Evolutionary conservation across 2,329 filamentous ascomycete species (phyloP).

Genomic region (Botrytis squamosa): DNA sequence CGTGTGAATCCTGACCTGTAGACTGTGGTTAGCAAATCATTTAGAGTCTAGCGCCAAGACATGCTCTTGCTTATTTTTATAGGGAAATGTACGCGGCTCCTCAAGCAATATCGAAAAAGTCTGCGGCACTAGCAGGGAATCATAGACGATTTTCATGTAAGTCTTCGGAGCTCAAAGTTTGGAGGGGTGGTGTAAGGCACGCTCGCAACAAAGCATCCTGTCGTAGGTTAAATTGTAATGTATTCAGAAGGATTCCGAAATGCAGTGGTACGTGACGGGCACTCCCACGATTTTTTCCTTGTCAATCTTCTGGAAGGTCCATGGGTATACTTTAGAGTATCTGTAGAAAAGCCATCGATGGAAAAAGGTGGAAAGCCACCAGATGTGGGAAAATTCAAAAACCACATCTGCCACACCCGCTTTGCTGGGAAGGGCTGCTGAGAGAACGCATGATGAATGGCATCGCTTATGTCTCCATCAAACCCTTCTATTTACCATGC

Average conservation of each 20-base stretch:
- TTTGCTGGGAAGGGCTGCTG: conserved; percentile 6
- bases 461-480: conserved; percentile 7
- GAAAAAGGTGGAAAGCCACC: neutral
- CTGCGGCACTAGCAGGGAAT: conserved; percentile 5
- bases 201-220: neutral
- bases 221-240: neutral
- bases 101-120: neutral
- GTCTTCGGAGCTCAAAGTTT: conserved; percentile 14
- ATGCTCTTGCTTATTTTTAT: neutral
- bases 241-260: neutral
- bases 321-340: neutral
- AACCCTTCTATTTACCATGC: neutral
- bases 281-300: neutral
- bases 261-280: neutral
- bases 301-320: conserved; percentile 1
- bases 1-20: neutral
- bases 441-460: neutral
- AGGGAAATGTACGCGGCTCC: conserved; percentile 10
- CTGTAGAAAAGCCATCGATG: neutral
- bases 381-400: neutral
- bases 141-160: conserved; percentile 1
- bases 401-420: conserved; percentile 15
- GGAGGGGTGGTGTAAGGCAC: conserved; percentile 5
- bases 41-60: neutral
- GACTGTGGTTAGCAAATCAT: neutral